Base-by-base conservation (phyloP, 345 rosid genomes). In the Turritis glabra region DNA sequence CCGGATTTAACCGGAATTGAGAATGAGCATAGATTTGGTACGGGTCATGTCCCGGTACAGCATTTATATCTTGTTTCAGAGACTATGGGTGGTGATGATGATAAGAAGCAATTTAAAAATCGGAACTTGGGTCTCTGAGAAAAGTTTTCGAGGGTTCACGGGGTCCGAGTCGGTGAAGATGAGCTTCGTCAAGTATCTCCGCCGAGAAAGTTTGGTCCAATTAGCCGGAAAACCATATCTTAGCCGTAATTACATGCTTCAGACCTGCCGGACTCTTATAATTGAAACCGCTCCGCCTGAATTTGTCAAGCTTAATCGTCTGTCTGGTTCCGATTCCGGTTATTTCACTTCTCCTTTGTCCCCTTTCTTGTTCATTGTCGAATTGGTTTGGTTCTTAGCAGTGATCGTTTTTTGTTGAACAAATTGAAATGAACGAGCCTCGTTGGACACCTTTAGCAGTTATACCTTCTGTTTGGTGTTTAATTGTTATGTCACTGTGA, bases 281-380 rank as follows among this genome's bases (percentile, higher is more conserved):
- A 80, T 90, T 69, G 92, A 93, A 60, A 67, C 98, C 8, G 52
- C 73, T 12, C 69, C 83, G 4, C 83, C 92, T 22, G 89, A 89
- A 72, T 82, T 84, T 7, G 96, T 90, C 77, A 86, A 77, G 81
- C 82, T 93, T 38, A 79, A 62, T 52, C 83, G 89, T 67, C 80
- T 86, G 63, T 72, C 90, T 3, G 87, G 84, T 52, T 78, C 88
- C 23, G 92, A 88, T 78, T 84, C 90, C 21, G 98, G 97, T 92
- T 80, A 26, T 53, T n/a, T 40, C 30, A 40, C 11, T 5, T 33
- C 54, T 8, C 14, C 22, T 41, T 41, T 38, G 11, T 22, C 8
- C 2, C 4, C 19, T 62, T 33, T 33, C n/a, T n/a, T n/a, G n/a
- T n/a, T n/a, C n/a, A n/a, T n/a, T 8, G 9, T 61, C 8, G 18